Evolutionary conservation across 176 grass and related monocot species (phyloP), one percentile per base, ranked within the genome.

Genomic region (Otatea glauca): DNA sequence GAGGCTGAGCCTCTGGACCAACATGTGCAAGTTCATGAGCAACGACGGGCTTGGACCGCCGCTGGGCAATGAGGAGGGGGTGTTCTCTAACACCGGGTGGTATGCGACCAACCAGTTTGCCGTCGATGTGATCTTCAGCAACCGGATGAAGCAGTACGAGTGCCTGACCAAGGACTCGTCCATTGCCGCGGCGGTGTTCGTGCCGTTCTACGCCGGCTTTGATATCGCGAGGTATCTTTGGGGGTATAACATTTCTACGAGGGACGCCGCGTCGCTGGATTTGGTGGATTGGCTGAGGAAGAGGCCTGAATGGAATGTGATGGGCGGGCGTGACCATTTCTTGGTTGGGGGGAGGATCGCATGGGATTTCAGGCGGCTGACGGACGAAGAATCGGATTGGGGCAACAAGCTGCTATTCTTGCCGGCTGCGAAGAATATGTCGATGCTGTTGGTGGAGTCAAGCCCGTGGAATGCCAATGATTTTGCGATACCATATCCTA

Each of bases 11-110:
- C 65, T 96, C 47, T 99, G 96, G 96, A 96, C 87, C 27, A 88
- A 99, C 86, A 99, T 99, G 96, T 99, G 96, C 86, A 92, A 90
- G 84, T 99, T 96, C 78, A 94, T 94, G 88, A 92, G 51, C 91
- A 99, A 99, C 86, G 88, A 65, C 55, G 96, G 96, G 44, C 81
- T 99, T 0, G 96, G 96, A 0, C 96, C 96, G 43, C 96, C 93
- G 37, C 48, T 96, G 15, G 86, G 84, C 67, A 91, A 99, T 60
- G 72, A 83, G 6, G 92, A 95, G 12, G 91, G 93, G 4, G 96
- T 99, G 13, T 99, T 96, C 91, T 99, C 93, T 21, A 81, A 87
- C 81, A 94, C 88, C 14, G 93, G 96, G 8, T 99, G 96, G 96
- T 94, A 96, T 5, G 96, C 86, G 23, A 99, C 96, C 21, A 99